Evolutionary conservation across 106 monocot species (phyloP).

Genomic region (Dendrobium nobile): DNA sequence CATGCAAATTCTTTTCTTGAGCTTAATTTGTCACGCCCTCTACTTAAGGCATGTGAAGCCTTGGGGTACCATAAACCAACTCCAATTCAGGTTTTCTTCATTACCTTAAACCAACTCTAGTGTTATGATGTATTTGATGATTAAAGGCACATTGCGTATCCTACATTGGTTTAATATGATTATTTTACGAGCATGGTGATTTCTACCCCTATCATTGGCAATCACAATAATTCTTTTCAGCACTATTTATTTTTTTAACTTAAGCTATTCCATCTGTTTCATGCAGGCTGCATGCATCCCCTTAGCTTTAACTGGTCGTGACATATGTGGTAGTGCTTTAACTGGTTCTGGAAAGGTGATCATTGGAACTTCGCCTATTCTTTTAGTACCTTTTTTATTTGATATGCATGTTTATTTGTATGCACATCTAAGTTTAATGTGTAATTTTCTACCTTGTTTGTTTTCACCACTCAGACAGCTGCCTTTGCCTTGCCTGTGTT

Average conservation of each 20-base stretch:
- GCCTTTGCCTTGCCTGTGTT: slow-evolving; percentile 87
- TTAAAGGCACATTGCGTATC: background rate
- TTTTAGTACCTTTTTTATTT: background rate
- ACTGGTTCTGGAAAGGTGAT: slow-evolving; percentile 98
- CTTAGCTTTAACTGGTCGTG: slow-evolving; percentile 86
- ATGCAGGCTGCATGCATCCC: slow-evolving; percentile 94
- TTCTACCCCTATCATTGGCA: background rate
- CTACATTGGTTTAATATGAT: background rate
- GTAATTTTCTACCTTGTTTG: slow-evolving; percentile 2
- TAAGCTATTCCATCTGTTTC: background rate
- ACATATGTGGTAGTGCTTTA: slow-evolving; percentile 95
- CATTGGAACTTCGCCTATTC: background rate
- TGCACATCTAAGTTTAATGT: background rate
- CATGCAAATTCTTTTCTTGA: slow-evolving; percentile 86
- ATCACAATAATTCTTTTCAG: background rate
- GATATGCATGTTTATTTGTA: background rate
- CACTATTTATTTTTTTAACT: background rate
- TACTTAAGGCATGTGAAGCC: slow-evolving; percentile 86
- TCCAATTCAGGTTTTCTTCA: slow-evolving; percentile 72
- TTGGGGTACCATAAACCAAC: slow-evolving; percentile 95
- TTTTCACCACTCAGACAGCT: slow-evolving; percentile 62
- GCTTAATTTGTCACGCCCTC: slow-evolving; percentile 86
- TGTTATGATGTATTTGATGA: background rate
- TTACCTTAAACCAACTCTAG: background rate
- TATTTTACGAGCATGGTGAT: background rate